phyloP scores from a whole-genome alignment of 2,329 filamentous ascomycete species.

The Furcasterigmium furcatum region DNA sequence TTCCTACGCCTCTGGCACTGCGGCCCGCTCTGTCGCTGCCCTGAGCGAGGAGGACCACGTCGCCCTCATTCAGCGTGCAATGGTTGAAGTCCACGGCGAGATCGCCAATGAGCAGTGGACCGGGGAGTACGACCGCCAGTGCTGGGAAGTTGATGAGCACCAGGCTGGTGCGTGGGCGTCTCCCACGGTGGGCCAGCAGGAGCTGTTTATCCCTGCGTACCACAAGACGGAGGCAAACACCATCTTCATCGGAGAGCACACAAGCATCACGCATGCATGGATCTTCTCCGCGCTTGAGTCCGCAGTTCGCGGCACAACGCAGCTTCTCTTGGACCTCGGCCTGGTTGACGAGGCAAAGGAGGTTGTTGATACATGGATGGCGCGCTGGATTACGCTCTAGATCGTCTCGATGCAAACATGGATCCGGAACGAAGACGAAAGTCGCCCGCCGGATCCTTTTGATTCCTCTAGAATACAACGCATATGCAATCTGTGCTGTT shows the following conservation, averaged over 20 bases:
- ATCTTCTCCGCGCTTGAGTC: slow-evolving; percentile 24
- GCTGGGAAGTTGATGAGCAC: slow-evolving; percentile 25
- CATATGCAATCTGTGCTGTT: no score
- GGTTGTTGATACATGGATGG: slow-evolving; percentile 19
- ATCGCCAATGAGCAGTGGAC: slow-evolving; percentile 21
- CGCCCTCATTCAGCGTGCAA: slow-evolving; percentile 57
- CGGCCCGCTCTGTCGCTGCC: slow-evolving; percentile 33
- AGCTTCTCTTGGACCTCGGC: slow-evolving; percentile 20
- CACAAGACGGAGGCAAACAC: slow-evolving; percentile 26
- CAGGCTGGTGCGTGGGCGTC: slow-evolving; percentile 23
- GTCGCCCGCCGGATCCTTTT: no score
- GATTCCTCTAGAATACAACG: no score
- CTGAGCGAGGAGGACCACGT: slow-evolving; percentile 51
- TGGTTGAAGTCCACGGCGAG: slow-evolving; percentile 62
- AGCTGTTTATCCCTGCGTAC: slow-evolving; percentile 26
- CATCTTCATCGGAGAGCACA: slow-evolving; percentile 30
- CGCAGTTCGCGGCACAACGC: slow-evolving; percentile 22
- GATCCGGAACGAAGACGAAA: no score
- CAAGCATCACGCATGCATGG: slow-evolving; percentile 28
- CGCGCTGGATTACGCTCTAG: slow-evolving; percentile 13
- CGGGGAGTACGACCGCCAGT: slow-evolving; percentile 25
- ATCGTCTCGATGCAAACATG: no score
- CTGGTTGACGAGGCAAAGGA: slow-evolving; percentile 18
- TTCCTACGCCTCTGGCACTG: slow-evolving; percentile 42
- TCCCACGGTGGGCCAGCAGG: slow-evolving; percentile 25